Base-by-base conservation (phyloP, 2,329 filamentous ascomycete genomes). In the Aureobasidium zeae region DNA sequence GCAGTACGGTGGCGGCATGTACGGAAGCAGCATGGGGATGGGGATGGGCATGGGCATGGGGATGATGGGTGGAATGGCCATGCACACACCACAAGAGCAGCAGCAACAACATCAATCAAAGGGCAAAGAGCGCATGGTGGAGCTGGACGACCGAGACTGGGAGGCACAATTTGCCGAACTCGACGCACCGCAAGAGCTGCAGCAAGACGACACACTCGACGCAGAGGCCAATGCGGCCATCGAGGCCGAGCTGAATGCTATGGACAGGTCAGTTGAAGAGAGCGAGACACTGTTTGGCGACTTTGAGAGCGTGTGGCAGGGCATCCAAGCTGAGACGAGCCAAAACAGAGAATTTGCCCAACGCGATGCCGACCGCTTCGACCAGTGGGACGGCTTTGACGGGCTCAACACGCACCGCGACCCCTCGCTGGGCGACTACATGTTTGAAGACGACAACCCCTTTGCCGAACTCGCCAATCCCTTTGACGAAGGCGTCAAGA, bases 121-220 rank as follows among this genome's bases (percentile, higher is more conserved):
- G 62, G 88, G 84, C 28, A 94, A 93, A 64, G 77, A 69, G 5
- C 68, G 75, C 25, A 76, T 96, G 67, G 81, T 96, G 10, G 91
- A 96, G 67, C 75, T 96, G 17, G 86, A 95, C 60, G 89, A 98
- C 55, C 63, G 82, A 57, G 83, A 94, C 58, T 96, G 91, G 91
- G 89, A 96, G 65, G 86, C 87, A 55, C 87, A 96, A 63, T 98
- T 98, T 63, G 84, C 86, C 46, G 79, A 91, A 63, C 80, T 95
- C 60, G 86, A 89, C 60, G 67, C 81, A 50, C 28, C 37, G 21
- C 71, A 79, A 48, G 74, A 81, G 57, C n/a, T n/a, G n/a, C 66
- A 74, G 54, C 62, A 64, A 16, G 62, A 64, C 20, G 61, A 69
- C 44, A 16, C 24, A 7, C 62, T 75, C 46, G 77, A 79, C 49